phyloP scores from a whole-genome alignment of 176 grass and related monocot species.

The Sorghum bicolor region DNA sequence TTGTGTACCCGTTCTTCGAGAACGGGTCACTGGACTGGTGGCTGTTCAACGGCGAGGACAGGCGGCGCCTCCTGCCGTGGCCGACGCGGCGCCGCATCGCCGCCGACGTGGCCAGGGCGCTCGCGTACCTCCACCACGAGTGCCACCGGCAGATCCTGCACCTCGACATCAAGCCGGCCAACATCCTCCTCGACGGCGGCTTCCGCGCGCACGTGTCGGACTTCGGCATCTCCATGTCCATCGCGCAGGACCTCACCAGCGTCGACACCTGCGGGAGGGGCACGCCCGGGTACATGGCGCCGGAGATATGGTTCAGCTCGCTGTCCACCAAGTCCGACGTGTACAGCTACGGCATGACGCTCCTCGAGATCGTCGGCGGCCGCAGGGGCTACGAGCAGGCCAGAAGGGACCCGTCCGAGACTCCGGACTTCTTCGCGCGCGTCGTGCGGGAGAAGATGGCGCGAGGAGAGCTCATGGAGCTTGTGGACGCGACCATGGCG shows the following conservation, averaged over 20 bases:
- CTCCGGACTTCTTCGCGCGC: constrained; percentile 26
- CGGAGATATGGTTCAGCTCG: constrained; percentile 48
- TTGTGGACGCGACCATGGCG: constrained; percentile 40
- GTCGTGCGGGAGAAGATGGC: constrained; percentile 34
- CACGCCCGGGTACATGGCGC: constrained; percentile 51
- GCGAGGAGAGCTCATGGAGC: constrained; percentile 35
- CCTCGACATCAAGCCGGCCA: constrained; percentile 71
- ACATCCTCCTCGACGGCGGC: constrained; percentile 60
- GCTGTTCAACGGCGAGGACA: constrained; percentile 41
- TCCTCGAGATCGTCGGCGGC: constrained; percentile 53
- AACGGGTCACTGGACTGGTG: constrained; percentile 60
- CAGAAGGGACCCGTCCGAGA: not conserved
- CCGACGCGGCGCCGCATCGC: constrained; percentile 22
- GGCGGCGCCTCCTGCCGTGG: constrained; percentile 37
- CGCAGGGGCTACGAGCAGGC: constrained; percentile 35
- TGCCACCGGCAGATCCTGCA: constrained; percentile 45
- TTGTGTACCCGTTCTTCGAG: constrained; percentile 56
- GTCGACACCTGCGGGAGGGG: constrained; percentile 48
- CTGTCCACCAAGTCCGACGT: constrained; percentile 61
- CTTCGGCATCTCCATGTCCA: constrained; percentile 62
- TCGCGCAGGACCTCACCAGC: constrained; percentile 43
- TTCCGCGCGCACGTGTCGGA: constrained; percentile 54
- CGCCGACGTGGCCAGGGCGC: constrained; percentile 53
- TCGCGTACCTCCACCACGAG: constrained; percentile 70
- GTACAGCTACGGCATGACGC: constrained; percentile 64